A percentile compares a stretch with the other conserved stretches of the same genome.
Conservation (phyloP, 768 basidiomycete species). For the Suillus decipiens region DNA sequence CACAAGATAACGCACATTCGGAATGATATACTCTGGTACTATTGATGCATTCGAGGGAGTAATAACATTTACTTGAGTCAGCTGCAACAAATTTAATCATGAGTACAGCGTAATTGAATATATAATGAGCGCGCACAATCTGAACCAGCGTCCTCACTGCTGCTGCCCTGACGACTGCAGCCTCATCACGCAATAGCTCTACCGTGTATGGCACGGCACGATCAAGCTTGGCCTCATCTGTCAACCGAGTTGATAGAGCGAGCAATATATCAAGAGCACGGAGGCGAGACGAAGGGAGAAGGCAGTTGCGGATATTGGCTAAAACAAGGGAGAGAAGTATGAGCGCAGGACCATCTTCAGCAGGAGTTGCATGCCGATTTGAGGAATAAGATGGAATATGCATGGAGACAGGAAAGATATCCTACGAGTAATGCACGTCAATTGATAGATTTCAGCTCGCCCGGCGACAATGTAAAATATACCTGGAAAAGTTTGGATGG, state of each 20-base stretch:
- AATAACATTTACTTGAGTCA: conserved; percentile 70
- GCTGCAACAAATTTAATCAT: conserved; percentile 41
- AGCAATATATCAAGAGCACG: conserved; percentile 85
- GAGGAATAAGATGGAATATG: conserved; percentile 55
- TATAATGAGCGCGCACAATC: conserved; percentile 54
- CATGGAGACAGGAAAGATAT: conserved; percentile 76
- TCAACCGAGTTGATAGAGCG: conserved; percentile 76
- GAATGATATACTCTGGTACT: conserved; percentile 94
- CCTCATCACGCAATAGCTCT: conserved; percentile 85
- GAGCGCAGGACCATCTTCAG: conserved; percentile 86
- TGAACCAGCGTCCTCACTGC: conserved; percentile 80
- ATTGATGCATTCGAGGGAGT: conserved; percentile 66
- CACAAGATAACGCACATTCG: conserved; percentile 81
- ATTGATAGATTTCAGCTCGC: not conserved
- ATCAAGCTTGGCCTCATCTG: conserved; percentile 95
- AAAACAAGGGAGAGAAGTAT: conserved; percentile 86
- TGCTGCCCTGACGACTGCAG: conserved; percentile 77
- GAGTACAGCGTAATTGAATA: not conserved
- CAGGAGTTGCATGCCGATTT: conserved; percentile 49
- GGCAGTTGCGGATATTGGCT: conserved; percentile 87
- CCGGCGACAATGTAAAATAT: conserved; percentile 8
- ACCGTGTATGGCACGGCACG: conserved; percentile 91
- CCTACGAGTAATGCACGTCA: conserved; percentile 41
- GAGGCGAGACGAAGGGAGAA: conserved; percentile 82
- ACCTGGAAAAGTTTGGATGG: conserved; percentile 66